Percentiles rank a stretch among this genome's conserved stretches.
These are phyloP conservation scores for Lumnitzera racemosa DNA, from an alignment of 345 rosid genomes.

Conservation along the genomic window DNA sequence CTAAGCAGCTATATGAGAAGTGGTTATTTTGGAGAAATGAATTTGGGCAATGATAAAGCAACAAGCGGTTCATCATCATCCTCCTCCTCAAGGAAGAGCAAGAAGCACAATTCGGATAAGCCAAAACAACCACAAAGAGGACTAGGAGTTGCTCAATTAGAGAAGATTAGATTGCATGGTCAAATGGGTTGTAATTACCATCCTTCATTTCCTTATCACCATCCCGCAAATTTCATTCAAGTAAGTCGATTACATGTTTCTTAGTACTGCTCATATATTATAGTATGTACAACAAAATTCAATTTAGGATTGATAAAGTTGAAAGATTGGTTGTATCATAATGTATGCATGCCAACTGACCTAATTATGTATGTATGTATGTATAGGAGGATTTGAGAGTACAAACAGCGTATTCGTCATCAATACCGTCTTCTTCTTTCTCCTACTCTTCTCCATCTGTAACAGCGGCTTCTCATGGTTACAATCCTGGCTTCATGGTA, in stretches of 20 bases:
- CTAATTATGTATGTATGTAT: conserved; percentile 4
- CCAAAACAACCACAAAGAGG: conserved; percentile 92
- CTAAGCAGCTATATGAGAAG: conserved; percentile 43
- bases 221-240: conserved; percentile 54
- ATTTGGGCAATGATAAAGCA: conserved; percentile 34
- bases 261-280: not conserved
- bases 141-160: conserved; percentile 95
- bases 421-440: conserved; percentile 50
- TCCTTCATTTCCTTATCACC: conserved; percentile 26
- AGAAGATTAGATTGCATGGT: conserved; percentile 25
- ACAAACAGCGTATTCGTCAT: conserved; percentile 45
- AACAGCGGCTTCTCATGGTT: conserved; percentile 51
- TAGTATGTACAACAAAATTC: too few species aligned
- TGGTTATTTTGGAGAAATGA: conserved; percentile 74
- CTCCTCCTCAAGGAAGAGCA: conserved; percentile 61
- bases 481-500: conserved; percentile 61
- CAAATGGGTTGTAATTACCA: conserved; percentile 19
- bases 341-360: too few species aligned
- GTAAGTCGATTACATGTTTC: conserved; percentile 17
- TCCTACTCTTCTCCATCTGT: conserved; percentile 45
- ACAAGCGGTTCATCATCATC: conserved; percentile 7
- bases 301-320: not conserved
- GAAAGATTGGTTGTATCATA: not conserved
- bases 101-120: conserved; percentile 49
- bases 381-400: conserved; percentile 70